Conservation (phyloP, 2,329 filamentous ascomycete species). For the Xylaria sp. region DNA sequence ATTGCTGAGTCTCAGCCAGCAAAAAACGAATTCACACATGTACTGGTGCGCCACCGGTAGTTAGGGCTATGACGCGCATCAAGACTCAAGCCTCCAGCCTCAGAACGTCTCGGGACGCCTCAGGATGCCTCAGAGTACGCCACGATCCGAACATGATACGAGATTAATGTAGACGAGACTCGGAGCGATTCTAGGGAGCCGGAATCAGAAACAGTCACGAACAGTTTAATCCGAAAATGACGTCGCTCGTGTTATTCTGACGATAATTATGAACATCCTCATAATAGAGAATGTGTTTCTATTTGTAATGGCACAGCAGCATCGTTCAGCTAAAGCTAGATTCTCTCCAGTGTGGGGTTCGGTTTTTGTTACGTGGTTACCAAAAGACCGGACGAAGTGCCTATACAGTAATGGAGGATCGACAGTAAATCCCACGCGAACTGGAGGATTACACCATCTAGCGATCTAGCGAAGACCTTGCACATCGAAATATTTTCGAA, state of each 20-base stretch:
- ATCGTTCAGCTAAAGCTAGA: constrained; percentile 3
- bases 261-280: constrained; percentile 18
- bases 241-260: constrained; percentile 11
- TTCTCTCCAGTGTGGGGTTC: background rate
- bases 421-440: constrained; percentile 21
- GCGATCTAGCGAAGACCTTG: background rate
- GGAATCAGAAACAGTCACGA: constrained; percentile 2
- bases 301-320: background rate
- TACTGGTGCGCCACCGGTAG: constrained; percentile 1
- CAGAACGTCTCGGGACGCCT: background rate
- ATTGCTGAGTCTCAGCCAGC: background rate
- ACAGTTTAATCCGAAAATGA: constrained; percentile 4
- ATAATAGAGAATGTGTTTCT: constrained; percentile 2
- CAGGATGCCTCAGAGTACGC: background rate
- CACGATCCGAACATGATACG: constrained; percentile 2
- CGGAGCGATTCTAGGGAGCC: background rate
- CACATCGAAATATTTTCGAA: background rate
- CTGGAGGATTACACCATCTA: constrained; percentile 14
- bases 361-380: constrained; percentile 8
- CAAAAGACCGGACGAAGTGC: constrained; percentile 8
- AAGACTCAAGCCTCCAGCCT: background rate
- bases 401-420: constrained; percentile 27
- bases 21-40: background rate
- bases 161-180: constrained; percentile 1
- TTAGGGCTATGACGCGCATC: constrained; percentile 19